phyloP scores from a whole-genome alignment of 179 eudicot genomes.

The Sideroxylon spinosum region DNA sequence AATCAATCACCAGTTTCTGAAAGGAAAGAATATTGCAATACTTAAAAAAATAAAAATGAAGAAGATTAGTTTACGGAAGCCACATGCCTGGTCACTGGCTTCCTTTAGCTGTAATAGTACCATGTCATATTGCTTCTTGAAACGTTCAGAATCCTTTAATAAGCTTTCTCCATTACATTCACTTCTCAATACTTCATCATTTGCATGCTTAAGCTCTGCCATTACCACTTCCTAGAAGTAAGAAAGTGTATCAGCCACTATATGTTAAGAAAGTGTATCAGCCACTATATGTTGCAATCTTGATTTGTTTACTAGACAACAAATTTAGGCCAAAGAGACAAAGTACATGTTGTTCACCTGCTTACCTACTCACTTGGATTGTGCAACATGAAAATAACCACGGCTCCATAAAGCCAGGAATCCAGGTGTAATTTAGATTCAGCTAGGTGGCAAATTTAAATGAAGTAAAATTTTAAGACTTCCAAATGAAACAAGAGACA shows the following conservation, averaged over 20 bases:
- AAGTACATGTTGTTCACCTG: background rate
- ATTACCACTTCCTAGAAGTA: conserved; percentile 58
- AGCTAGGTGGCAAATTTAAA: too few species aligned
- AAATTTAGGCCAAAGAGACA: background rate
- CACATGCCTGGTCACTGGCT: conserved; percentile 58
- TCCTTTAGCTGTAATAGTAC: conserved; percentile 58
- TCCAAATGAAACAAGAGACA: too few species aligned
- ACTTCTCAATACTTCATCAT: conserved; percentile 59
- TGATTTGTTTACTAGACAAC: background rate
- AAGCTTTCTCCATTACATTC: conserved; percentile 28
- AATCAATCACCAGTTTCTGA: background rate
- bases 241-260: conserved; percentile 6
- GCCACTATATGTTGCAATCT: background rate
- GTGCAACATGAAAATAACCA: background rate
- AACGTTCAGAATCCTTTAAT: conserved; percentile 55
- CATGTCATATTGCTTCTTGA: conserved; percentile 71
- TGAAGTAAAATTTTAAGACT: too few species aligned
- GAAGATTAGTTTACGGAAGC: conserved; percentile 3
- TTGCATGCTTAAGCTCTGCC: conserved; percentile 60
- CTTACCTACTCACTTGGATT: background rate
- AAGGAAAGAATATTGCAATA: background rate
- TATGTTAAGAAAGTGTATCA: conserved; percentile 3
- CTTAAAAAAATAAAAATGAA: background rate
- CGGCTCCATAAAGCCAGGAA: background rate
- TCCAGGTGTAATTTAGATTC: too few species aligned